Conservation (phyloP, 116 monocot species). For the Thalassia testudinum region DNA sequence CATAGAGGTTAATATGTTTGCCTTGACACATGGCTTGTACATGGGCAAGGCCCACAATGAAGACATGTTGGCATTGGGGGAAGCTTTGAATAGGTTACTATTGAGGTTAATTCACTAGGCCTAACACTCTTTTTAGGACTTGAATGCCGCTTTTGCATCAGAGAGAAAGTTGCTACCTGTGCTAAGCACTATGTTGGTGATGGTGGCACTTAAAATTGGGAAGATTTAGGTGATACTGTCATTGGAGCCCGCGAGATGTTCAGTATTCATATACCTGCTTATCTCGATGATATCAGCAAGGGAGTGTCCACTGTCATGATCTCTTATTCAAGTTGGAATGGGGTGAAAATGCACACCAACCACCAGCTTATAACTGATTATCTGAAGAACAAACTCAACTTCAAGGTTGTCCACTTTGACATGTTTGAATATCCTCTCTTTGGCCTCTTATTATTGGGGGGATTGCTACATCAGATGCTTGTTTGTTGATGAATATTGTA, state of each 20-base stretch:
- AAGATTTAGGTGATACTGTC: conserved; percentile 37
- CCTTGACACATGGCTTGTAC: no score
- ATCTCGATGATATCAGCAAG: conserved; percentile 21
- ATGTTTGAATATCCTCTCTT: no score
- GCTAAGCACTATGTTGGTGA: conserved; percentile 60
- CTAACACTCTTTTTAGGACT: no score
- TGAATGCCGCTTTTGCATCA: conserved; percentile 5
- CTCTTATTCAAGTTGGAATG: conserved; percentile 58
- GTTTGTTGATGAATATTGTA: conserved; percentile 6
- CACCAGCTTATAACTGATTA: conserved; percentile 21
- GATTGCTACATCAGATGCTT: no score
- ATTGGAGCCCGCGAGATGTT: conserved; percentile 14
- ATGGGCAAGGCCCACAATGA: no score
- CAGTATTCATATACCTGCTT: conserved; percentile 52
- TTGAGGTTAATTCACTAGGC: no score
- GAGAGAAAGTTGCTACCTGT: conserved; percentile 38
- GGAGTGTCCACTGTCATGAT: conserved; percentile 57
- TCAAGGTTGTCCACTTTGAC: conserved; percentile 15
- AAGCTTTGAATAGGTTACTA: no score
- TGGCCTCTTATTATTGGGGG: no score
- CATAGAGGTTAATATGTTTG: no score
- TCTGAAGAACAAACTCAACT: conserved; percentile 38
- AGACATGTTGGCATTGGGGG: no score
- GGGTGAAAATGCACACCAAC: conserved; percentile 44
- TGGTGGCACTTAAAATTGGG: conserved; percentile 38